Base-by-base conservation (phyloP, 2,329 filamentous ascomycete genomes). In the Geosmithia putterillii region DNA sequence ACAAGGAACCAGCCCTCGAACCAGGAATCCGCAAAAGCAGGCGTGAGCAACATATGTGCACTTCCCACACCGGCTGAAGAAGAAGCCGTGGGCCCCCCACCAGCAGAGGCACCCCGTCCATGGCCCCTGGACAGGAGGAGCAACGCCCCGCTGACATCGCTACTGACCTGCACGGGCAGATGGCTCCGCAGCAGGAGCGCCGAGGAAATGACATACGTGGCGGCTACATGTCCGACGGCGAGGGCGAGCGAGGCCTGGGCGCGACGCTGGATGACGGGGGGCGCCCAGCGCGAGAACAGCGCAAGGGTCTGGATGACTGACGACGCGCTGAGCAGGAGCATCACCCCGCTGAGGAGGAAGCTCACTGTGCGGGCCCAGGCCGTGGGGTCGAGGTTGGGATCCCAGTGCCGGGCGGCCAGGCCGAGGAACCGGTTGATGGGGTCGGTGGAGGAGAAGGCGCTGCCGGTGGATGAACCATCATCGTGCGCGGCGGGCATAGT, bases 331-430 rank as follows among this genome's bases (percentile, higher is more conserved):
- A 84, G 81, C 15, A 86, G 70, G 20, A 94, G 79, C 58, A 94
- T 92, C 41, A 89, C 77, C 17, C 86, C 87, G 7, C 82, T 86
- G 4, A 94, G 71, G 19, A 87, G 66, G 61, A 94, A 94, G 46
- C 83, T 87, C 50, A 94, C 89, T 55, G 87, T 84, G 23, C 86
- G 81, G 19, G 84, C 81, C 86, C 86, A 94, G 9, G 85, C 83
- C 10, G 79, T 73, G 54, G 87, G 84, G 62, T 94, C 84, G 21
- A 94, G 74, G 47, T 81, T 77, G 3, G 85, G 84, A 56, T 94
- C 85, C 76, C 85, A 89, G 63, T 94, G 85, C 44, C 83, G 81
- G 4, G 85, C 86, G 17, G 94, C 64, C 12, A 94, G 70, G 5
- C 85, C 84, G 8, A 94, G 74, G 47, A 90, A 73, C 49, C 86